Base-by-base conservation (phyloP, 495 filamentous ascomycete genomes). In the Monascus purpureus region DNA sequence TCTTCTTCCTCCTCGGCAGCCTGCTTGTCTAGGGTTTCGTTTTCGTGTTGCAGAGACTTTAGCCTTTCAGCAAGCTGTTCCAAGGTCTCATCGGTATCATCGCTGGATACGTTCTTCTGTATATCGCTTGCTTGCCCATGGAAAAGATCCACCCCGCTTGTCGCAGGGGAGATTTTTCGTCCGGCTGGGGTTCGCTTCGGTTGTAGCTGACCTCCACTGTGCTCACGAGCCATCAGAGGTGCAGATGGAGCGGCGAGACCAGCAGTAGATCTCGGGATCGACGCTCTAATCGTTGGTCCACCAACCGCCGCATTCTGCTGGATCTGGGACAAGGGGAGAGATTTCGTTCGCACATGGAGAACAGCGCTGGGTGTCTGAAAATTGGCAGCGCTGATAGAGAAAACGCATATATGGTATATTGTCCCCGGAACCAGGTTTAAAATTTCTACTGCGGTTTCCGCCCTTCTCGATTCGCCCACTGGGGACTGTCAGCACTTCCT, bases 321-420 rank as follows among this genome's bases (percentile, higher is more conserved):
- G 56, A 68, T 16, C 60, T 59, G 38, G 55, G 67, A 40, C 46
- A 63, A 39, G 51, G 72, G 47, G 53, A 72, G 41, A 63, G 63
- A 40, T 65, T 72, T 59, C 15, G 82, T 93, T 40, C 78, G 67
- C 31, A 96, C 63, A 29, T 88, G 77, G 40, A 96, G 77, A 14
- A 90, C 71, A 11, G 72, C 71, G 49, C 90, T 93, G 5, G 82
- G 77, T 1, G 85, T 83, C 45, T 92, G 84, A 39, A 96, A 93
- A 52, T 90, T 88, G 35, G 84, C 79, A 5, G 78, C 71, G 30
- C 85, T 92, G 17, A 90, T 74, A 7, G 86, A 83, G 39, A 94
- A 77, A 25, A 95, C 82, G 32, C 92, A 77, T 8, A 96, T 75
- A 37, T 86, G 86, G 56, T 96, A 96, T 38, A 81, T 92, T 47